Conservation (phyloP, 2,329 filamentous ascomycete genomes). For the Fusarium tricinctum region DNA sequence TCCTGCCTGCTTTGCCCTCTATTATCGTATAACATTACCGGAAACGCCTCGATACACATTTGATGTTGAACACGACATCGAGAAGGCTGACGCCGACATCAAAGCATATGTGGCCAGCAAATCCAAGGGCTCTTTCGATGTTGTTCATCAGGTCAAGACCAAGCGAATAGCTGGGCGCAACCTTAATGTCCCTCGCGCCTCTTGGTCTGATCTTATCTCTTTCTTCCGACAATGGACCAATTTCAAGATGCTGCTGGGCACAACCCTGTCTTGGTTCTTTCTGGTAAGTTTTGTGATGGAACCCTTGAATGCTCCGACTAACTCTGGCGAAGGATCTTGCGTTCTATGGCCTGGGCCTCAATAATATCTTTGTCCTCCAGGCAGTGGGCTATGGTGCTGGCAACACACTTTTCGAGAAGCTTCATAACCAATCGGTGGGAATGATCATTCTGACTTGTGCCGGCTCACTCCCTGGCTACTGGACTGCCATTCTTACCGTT, state of each 20-base stretch:
- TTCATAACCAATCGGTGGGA: constrained; percentile 80
- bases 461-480: constrained; percentile 84
- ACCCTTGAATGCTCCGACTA: neutral
- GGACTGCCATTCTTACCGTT: constrained; percentile 79
- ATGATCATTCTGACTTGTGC: constrained; percentile 84
- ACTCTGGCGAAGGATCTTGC: constrained; percentile 67
- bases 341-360: constrained; percentile 80
- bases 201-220: constrained; percentile 74
- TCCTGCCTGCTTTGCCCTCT: constrained; percentile 83
- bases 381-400: constrained; percentile 79
- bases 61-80: constrained; percentile 80
- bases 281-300: constrained; percentile 59
- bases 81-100: constrained; percentile 81
- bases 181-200: constrained; percentile 76
- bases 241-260: constrained; percentile 79
- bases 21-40: constrained; percentile 87
- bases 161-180: constrained; percentile 65
- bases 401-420: constrained; percentile 73
- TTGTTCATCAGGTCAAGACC: constrained; percentile 65
- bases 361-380: constrained; percentile 78
- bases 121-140: constrained; percentile 63
- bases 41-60: constrained; percentile 89
- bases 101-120: constrained; percentile 69
- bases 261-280: constrained; percentile 86
- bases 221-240: constrained; percentile 81